Conservation (phyloP, 1,139 yeast species). For the Arxiozyma telluris region DNA sequence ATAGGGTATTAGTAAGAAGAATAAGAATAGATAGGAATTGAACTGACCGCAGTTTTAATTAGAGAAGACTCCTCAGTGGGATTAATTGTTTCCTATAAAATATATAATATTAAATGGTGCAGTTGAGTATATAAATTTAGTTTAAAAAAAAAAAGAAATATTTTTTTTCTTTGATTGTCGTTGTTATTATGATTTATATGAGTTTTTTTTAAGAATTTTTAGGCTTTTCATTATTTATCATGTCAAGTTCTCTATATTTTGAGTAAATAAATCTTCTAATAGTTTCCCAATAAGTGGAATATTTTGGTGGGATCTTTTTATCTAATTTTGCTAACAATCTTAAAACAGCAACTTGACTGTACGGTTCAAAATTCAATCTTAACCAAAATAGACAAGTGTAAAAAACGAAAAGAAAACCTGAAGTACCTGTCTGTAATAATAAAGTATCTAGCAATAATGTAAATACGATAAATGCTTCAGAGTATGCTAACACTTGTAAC, state of each 20-base stretch:
- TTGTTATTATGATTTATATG: no score
- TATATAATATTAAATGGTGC: no score
- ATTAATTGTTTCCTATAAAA: not conserved
- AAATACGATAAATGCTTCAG: slow-evolving; percentile 48
- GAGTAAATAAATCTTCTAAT: slow-evolving; percentile 26
- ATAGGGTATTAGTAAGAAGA: no score
- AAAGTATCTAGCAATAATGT: slow-evolving; percentile 51
- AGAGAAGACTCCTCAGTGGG: not conserved
- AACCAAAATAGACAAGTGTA: slow-evolving; percentile 61
- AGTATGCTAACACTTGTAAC: slow-evolving; percentile 47
- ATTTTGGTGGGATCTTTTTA: slow-evolving; percentile 29
- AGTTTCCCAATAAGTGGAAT: slow-evolving; percentile 27
- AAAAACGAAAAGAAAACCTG: slow-evolving; percentile 56
- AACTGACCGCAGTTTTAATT: not conserved
- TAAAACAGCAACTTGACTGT: slow-evolving; percentile 31
- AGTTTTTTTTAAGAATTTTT: not conserved
- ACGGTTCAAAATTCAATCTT: slow-evolving; percentile 40
- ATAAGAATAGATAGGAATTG: no score
- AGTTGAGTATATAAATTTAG: no score
- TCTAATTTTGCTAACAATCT: slow-evolving; percentile 25
- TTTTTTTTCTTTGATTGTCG: no score
- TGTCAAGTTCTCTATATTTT: slow-evolving; percentile 15
- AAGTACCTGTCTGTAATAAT: slow-evolving; percentile 50
- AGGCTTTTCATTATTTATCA: slow-evolving; percentile 12
- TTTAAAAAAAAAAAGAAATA: no score